Conservation (phyloP, 495 filamentous ascomycete genomes). For the Penicillium dipodomyicola region DNA sequence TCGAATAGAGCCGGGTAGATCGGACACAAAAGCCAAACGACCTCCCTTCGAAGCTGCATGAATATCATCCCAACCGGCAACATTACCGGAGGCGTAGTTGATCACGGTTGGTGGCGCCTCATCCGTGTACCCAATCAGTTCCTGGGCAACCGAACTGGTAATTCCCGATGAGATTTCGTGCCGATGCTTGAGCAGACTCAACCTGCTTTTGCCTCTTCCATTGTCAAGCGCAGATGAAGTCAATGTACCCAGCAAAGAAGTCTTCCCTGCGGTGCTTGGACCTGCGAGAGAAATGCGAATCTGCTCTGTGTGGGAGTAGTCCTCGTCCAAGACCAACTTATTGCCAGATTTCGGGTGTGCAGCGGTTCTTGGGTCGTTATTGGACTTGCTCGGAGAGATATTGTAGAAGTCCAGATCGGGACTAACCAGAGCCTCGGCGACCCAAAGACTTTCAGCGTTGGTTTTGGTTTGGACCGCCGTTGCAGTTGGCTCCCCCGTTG, state of each 20-base stretch:
- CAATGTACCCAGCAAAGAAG: slow-evolving; percentile 82
- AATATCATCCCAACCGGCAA: slow-evolving; percentile 92
- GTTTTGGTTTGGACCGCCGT: slow-evolving; percentile 26
- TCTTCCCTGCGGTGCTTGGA: slow-evolving; percentile 90
- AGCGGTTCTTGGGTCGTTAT: slow-evolving; percentile 2
- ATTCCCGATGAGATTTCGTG: slow-evolving; percentile 90
- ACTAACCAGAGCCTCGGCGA: slow-evolving; percentile 79
- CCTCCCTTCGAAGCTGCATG: slow-evolving; percentile 70
- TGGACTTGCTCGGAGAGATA: slow-evolving; percentile 11
- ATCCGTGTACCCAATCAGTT: slow-evolving; percentile 77
- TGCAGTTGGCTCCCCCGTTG: slow-evolving; percentile 9
- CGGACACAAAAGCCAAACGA: slow-evolving; percentile 80
- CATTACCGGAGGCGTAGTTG: slow-evolving; percentile 83
- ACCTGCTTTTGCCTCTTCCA: slow-evolving; percentile 81
- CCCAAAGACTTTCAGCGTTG: slow-evolving; percentile 67
- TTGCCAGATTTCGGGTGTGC: slow-evolving; percentile 2
- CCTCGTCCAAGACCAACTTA: slow-evolving; percentile 19
- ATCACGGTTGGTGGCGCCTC: slow-evolving; percentile 50
- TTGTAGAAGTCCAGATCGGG: slow-evolving; percentile 55
- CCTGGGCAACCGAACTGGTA: slow-evolving; percentile 90
- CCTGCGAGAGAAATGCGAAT: slow-evolving; percentile 89
- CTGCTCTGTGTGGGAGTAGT: slow-evolving; percentile 58
- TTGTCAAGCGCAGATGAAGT: slow-evolving; percentile 88
- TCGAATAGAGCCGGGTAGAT: slow-evolving; percentile 85
- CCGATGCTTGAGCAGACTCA: slow-evolving; percentile 86